Conservation (phyloP, 2,329 filamentous ascomycete genomes). For the Apiospora saccharicola region DNA sequence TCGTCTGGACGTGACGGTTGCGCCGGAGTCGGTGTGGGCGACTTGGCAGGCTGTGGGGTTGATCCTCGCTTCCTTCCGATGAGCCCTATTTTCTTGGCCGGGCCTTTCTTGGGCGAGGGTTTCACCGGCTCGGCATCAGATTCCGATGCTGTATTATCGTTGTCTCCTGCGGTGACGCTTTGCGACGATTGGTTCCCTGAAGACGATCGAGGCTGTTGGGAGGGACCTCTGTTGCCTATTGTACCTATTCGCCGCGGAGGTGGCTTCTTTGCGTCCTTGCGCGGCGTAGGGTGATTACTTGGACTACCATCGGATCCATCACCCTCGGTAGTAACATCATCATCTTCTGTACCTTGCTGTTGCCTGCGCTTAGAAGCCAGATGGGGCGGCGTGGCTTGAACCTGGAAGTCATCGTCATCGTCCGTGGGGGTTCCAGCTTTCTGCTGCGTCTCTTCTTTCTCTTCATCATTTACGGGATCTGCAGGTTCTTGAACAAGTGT, state of each 20-base stretch:
- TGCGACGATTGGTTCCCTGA: slow-evolving; percentile 36
- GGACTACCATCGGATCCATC: slow-evolving; percentile 33
- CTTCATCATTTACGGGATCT: slow-evolving; percentile 10
- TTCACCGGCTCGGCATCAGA: slow-evolving; percentile 37
- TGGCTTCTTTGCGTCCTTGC: slow-evolving; percentile 29
- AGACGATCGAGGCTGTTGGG: slow-evolving; percentile 26
- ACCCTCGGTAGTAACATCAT: slow-evolving; percentile 32
- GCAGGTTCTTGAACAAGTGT: slow-evolving; percentile 28
- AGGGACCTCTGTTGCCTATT: slow-evolving; percentile 30
- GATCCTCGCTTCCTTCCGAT: slow-evolving; percentile 35
- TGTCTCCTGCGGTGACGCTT: slow-evolving; percentile 33
- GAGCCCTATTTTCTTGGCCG: slow-evolving; percentile 33
- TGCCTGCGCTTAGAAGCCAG: slow-evolving; percentile 43
- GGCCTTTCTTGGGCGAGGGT: slow-evolving; percentile 28
- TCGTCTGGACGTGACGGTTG: slow-evolving; percentile 28
- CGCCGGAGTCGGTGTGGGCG: slow-evolving; percentile 11
- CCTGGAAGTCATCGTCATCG: slow-evolving; percentile 60
- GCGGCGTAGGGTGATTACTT: slow-evolving; percentile 30
- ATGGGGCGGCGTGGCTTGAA: slow-evolving; percentile 56
- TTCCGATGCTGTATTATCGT: slow-evolving; percentile 42
- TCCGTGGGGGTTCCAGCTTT: slow-evolving; percentile 30
- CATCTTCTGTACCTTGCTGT: slow-evolving; percentile 29
- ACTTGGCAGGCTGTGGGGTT: slow-evolving; percentile 24
- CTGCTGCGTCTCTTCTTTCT: background rate
- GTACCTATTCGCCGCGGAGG: slow-evolving; percentile 31